These are phyloP conservation scores for Mrakia frigida DNA, from an alignment of 768 basidiomycete species.

Conservation along the genomic window DNA sequence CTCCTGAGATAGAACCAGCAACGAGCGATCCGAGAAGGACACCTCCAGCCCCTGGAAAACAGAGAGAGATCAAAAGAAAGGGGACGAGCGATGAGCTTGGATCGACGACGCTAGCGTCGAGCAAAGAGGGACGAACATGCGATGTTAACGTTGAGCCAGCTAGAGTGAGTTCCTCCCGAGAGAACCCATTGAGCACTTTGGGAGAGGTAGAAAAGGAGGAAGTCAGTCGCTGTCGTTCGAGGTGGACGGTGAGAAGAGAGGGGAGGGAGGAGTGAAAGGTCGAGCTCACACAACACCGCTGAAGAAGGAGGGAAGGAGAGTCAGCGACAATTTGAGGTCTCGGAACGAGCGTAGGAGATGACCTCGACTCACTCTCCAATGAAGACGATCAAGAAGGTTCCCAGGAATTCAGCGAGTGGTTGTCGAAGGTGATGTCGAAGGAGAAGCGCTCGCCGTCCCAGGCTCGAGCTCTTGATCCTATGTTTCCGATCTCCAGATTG, in stretches of 20 bases:
- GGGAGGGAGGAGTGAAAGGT: background rate
- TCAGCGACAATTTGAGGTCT: background rate
- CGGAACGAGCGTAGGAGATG: too few species aligned
- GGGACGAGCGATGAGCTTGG: background rate
- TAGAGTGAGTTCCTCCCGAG: conserved; percentile 13
- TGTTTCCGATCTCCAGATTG: background rate
- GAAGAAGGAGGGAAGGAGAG: background rate
- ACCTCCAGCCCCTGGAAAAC: conserved; percentile 27
- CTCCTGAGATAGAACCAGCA: conserved; percentile 28
- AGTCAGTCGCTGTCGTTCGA: background rate
- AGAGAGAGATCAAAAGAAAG: background rate
- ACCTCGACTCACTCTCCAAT: conserved; percentile 20
- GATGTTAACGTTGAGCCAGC: conserved; percentile 31
- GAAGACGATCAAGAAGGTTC: conserved; percentile 15
- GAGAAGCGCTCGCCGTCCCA: background rate
- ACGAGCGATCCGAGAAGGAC: conserved; percentile 27
- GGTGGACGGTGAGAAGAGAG: background rate
- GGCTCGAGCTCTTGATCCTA: background rate
- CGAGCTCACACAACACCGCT: conserved; percentile 24
- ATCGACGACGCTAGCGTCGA: background rate
- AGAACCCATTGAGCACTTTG: conserved; percentile 17
- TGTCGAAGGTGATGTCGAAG: background rate
- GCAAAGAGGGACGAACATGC: conserved; percentile 20
- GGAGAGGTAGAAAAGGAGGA: background rate
- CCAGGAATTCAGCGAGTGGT: conserved; percentile 1